Percentiles rank a stretch among this genome's conserved stretches.
phyloP scores from a whole-genome alignment of 2,329 filamentous ascomycete genomes.

The Aspergillus cejpii region DNA sequence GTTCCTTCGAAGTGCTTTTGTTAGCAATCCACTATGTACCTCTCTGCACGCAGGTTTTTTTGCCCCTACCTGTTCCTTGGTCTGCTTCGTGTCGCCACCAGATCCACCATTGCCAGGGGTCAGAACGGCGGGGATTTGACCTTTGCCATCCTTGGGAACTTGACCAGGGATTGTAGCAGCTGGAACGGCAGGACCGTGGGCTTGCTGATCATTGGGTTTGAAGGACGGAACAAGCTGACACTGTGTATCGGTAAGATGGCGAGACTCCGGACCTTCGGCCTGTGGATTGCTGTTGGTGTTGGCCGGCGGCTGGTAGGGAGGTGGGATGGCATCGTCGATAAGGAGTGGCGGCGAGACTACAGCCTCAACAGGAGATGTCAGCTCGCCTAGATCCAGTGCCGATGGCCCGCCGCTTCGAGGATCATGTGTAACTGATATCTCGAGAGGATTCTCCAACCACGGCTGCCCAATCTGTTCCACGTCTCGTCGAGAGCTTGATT shows the following conservation, averaged over 20 bases:
- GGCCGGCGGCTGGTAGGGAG: constrained; percentile 14
- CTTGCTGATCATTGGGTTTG: not conserved
- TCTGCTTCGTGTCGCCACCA: not conserved
- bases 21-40: not conserved
- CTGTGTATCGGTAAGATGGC: not conserved
- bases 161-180: not conserved
- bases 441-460: constrained; percentile 29
- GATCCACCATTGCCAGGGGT: not conserved
- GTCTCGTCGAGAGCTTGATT: constrained; percentile 28
- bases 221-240: not conserved
- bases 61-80: not conserved
- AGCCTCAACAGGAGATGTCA: constrained; percentile 31
- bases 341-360: constrained; percentile 25
- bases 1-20: not conserved
- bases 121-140: not conserved
- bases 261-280: not conserved
- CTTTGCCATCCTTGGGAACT: not conserved
- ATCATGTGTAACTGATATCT: constrained; percentile 12
- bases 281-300: not conserved
- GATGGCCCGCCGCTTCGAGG: constrained; percentile 19
- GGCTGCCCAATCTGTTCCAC: constrained; percentile 36
- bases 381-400: constrained; percentile 29
- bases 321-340: constrained; percentile 19
- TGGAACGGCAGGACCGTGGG: not conserved
- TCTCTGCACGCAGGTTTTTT: not conserved